phyloP scores from a whole-genome alignment of 257 asterid genomes.

The Scutellaria minor region DNA sequence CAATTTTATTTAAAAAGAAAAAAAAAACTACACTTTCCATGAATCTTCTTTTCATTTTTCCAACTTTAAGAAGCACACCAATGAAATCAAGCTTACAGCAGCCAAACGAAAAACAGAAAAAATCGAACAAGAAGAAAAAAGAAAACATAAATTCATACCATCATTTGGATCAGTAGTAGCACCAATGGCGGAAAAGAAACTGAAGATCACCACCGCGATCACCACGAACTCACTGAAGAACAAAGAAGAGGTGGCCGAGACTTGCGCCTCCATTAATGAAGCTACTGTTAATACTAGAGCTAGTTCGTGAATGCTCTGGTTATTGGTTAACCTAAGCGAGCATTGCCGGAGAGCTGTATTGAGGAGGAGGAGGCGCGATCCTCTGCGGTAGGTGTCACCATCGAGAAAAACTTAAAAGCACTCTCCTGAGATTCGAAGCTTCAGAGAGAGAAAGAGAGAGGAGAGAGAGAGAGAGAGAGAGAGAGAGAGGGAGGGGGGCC shows the following conservation, averaged over 20 bases:
- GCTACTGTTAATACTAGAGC: slow-evolving; percentile 18
- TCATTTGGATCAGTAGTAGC: slow-evolving; percentile 76
- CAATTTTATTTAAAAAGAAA: not conserved
- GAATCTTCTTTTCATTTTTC: slow-evolving; percentile 24
- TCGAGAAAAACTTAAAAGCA: slow-evolving; percentile 55
- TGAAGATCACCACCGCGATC: slow-evolving; percentile 43
- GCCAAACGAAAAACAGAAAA: not conserved
- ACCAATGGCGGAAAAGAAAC: slow-evolving; percentile 34
- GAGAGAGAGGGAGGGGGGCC: not conserved
- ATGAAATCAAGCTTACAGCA: slow-evolving; percentile 31
- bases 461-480: not conserved
- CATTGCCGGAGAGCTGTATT: slow-evolving; percentile 31
- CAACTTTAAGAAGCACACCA: not conserved
- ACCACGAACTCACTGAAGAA: slow-evolving; percentile 36
- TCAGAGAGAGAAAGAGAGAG: slow-evolving; percentile 48
- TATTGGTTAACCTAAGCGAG: slow-evolving; percentile 33
- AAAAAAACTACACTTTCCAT: slow-evolving; percentile 23
- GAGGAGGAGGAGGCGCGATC: slow-evolving; percentile 36
- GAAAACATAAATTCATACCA: slow-evolving; percentile 44
- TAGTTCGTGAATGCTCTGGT: not conserved
- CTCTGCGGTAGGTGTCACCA: slow-evolving; percentile 54
- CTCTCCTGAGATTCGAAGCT: slow-evolving; percentile 71
- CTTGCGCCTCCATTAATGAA: slow-evolving; percentile 48
- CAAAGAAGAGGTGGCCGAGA: slow-evolving; percentile 33
- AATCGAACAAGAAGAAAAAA: slow-evolving; percentile 1